A percentile compares a stretch with the other conserved stretches of the same genome.
phyloP scores from a whole-genome alignment of 345 rosid species.

The Schrenkiella parvula region DNA sequence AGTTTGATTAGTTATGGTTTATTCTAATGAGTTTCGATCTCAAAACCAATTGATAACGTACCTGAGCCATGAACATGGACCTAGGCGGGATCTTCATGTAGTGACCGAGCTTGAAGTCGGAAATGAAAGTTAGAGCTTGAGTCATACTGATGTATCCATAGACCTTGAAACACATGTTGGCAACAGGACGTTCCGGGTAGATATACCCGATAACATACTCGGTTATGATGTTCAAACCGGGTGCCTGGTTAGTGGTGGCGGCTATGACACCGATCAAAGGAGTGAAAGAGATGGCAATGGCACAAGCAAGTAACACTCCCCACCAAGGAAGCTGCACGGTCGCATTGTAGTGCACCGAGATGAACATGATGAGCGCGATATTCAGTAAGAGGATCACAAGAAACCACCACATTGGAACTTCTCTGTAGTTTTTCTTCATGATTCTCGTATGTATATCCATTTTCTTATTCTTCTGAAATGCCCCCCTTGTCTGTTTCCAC shows the following conservation, averaged over 20 bases:
- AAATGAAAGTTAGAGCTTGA: slow-evolving; percentile 65
- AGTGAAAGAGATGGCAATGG: slow-evolving; percentile 68
- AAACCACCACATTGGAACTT: slow-evolving; percentile 84
- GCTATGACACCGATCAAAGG: slow-evolving; percentile 71
- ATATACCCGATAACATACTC: slow-evolving; percentile 79
- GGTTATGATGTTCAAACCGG: slow-evolving; percentile 75
- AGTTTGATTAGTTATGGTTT: neutral
- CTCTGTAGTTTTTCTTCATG: slow-evolving; percentile 61
- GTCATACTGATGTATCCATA: slow-evolving; percentile 85
- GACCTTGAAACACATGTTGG: slow-evolving; percentile 93
- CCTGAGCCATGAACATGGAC: slow-evolving; percentile 83
- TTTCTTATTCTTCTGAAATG: slow-evolving; percentile 45
- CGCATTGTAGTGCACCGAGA: slow-evolving; percentile 54
- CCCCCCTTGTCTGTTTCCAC: slow-evolving; percentile 55
- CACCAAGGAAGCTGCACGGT: slow-evolving; percentile 88
- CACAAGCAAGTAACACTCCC: slow-evolving; percentile 83
- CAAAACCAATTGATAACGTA: neutral
- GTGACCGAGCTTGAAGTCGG: slow-evolving; percentile 82
- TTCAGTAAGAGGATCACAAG: slow-evolving; percentile 45
- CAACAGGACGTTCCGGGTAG: slow-evolving; percentile 83
- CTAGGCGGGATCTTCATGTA: slow-evolving; percentile 96
- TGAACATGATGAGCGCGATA: slow-evolving; percentile 47
- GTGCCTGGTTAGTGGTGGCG: slow-evolving; percentile 72
- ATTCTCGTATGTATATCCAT: slow-evolving; percentile 76
- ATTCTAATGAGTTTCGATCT: neutral